These are phyloP conservation scores for Phytopythium ostracodes DNA, from an alignment of 352 stramenopile genomes.

Conservation along the genomic window DNA sequence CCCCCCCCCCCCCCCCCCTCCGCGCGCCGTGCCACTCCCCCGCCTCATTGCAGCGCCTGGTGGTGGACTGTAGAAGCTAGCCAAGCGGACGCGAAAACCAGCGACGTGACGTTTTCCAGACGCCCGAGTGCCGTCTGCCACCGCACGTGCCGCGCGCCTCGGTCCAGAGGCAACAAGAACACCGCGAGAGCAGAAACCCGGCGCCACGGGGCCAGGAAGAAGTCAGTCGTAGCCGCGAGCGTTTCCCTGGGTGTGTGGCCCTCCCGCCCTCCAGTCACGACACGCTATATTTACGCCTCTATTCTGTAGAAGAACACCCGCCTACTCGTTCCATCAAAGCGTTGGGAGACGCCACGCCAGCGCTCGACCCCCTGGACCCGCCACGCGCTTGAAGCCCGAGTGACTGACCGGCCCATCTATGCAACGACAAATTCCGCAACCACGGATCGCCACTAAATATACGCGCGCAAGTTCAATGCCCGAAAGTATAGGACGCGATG, in stretches of 20 bases:
- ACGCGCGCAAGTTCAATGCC: background rate
- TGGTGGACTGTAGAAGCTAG: background rate
- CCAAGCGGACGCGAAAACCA: background rate
- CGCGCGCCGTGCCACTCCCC: background rate
- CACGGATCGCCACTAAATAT: background rate
- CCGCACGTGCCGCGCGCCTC: background rate
- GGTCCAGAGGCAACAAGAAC: background rate
- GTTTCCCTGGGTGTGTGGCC: background rate
- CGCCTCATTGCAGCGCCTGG: background rate
- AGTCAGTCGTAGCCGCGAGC: background rate
- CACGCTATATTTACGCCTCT: background rate
- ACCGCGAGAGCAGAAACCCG: background rate
- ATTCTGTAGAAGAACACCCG: background rate
- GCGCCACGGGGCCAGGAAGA: too few species aligned
- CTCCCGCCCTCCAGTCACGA: background rate
- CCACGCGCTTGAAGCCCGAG: background rate
- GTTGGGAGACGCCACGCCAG: background rate
- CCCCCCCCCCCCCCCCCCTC: background rate
- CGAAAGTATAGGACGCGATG: background rate
- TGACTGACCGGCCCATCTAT: too few species aligned
- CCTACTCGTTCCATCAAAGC: background rate
- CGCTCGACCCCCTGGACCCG: background rate
- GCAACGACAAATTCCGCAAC: background rate
- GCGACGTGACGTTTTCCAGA: background rate
- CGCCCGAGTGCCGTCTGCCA: background rate